Evolutionary conservation across 106 monocot species (phyloP), one percentile per base, ranked within the genome.

Genomic region (Dendrobium officinale): DNA sequence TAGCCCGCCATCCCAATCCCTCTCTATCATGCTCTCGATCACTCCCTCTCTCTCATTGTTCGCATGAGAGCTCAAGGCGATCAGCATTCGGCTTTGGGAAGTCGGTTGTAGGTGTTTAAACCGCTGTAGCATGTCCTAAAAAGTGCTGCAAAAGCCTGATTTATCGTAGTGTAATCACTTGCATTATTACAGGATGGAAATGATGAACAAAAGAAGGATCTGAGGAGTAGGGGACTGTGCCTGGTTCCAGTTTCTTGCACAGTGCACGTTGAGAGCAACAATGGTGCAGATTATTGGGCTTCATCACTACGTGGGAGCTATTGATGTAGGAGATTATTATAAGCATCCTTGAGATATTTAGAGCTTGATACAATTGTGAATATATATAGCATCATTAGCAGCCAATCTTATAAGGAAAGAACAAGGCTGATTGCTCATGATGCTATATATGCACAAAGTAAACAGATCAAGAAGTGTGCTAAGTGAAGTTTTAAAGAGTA

Each of bases 221-320:
- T 94, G 82, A 91, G 86, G 83, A 94, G 91, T 81, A 94, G 89
- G 43, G 94, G 94, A 16, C 78, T 94, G 2, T 94, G 94, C 77
- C 89, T 94, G 13, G 91, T 91, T 77, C 94, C 94, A 11, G 87
- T 88, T 47, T 88, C 91, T 27, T 91, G 84, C 86, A 94, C 88
- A 0, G 24, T 89, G 81, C 89, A 91, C 37, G 86, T 91, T 22
- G 86, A 85, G 24, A 84, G 81, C 79, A 84, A 88, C 77, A 91
- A 88, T 54, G 89, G 89, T 9, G 91, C 91, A 19, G 94, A 91
- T 79, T 91, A 87, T 72, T 94, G 94, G 94, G 86, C 94, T 76
- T 81, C 94, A 7, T 56, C 88, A 1, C 11, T 88, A 22, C 87
- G 84, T 70, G 70, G 70, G 13, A 15, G 61, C 6, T 61, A 5